Percentiles rank a stretch among this genome's conserved stretches.
Evolutionary conservation across 305 asterid species (phyloP).

Genomic region (Fraxinus latifolia): DNA sequence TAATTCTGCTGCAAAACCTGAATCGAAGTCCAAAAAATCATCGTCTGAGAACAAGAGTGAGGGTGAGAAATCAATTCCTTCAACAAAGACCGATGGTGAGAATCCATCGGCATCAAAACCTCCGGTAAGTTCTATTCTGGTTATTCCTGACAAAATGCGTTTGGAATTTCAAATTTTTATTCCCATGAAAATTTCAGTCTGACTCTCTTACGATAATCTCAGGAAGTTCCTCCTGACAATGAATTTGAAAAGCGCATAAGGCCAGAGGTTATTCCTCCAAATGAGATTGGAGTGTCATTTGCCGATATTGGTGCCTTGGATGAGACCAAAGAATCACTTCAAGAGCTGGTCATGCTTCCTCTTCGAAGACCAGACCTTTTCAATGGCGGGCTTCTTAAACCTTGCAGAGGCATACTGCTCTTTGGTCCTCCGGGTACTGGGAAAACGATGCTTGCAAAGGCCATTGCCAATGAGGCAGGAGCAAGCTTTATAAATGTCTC

Average conservation of each 20-base stretch:
- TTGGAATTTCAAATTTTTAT: background rate
- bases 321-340: slow-evolving; percentile 91
- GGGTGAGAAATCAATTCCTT: slow-evolving; percentile 49
- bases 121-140: slow-evolving; percentile 43
- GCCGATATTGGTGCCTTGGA: slow-evolving; percentile 82
- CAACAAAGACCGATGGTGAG: slow-evolving; percentile 57
- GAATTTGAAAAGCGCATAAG: slow-evolving; percentile 95
- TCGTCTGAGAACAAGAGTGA: slow-evolving; percentile 53
- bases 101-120: slow-evolving; percentile 46
- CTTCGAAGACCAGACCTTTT: slow-evolving; percentile 95
- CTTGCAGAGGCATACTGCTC: slow-evolving; percentile 93
- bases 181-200: background rate
- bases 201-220: slow-evolving; percentile 28
- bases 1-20: slow-evolving; percentile 44
- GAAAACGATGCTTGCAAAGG: slow-evolving; percentile 96
- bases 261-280: slow-evolving; percentile 92
- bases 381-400: slow-evolving; percentile 92
- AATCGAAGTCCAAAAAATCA: slow-evolving; percentile 43
- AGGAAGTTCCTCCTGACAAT: slow-evolving; percentile 90
- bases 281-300: slow-evolving; percentile 83
- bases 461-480: slow-evolving; percentile 95
- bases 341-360: slow-evolving; percentile 99
- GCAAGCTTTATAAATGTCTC: slow-evolving; percentile 98
- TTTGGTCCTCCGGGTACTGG: slow-evolving; percentile 99
- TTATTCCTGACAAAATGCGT: background rate